Evolutionary conservation across 257 asterid species (phyloP).

Genomic region (Lavandula angustifolia): DNA sequence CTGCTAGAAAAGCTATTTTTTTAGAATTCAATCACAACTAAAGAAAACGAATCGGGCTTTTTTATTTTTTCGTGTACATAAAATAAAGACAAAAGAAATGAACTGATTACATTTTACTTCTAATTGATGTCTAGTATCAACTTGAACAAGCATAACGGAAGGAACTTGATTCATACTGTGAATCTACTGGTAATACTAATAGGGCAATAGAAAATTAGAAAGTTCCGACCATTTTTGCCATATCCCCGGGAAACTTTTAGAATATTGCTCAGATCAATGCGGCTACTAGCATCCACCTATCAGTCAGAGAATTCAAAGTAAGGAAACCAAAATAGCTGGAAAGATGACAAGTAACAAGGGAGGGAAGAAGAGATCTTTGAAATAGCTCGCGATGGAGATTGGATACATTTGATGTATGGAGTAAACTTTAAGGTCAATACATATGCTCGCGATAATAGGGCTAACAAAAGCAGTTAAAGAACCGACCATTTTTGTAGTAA

Average conservation of each 20-base stretch:
- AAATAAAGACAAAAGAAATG: not conserved
- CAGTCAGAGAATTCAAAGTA: slow-evolving; percentile 17
- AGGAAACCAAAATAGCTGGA: slow-evolving; percentile 15
- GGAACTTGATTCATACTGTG: not conserved
- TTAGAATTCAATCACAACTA: slow-evolving; percentile 12
- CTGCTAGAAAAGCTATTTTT: not conserved
- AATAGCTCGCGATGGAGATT: not conserved
- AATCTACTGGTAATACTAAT: not conserved
- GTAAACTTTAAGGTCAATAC: not conserved
- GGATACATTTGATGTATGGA: not conserved
- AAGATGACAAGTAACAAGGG: no score
- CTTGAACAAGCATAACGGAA: not conserved
- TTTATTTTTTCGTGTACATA: no score
- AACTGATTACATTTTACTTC: not conserved
- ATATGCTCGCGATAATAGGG: not conserved
- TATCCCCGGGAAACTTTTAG: slow-evolving; percentile 59
- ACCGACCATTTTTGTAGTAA: not conserved
- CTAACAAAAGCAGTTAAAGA: not conserved
- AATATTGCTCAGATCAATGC: slow-evolving; percentile 46
- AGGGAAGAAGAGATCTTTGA: not conserved
- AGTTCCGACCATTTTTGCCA: slow-evolving; percentile 49
- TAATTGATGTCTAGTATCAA: not conserved
- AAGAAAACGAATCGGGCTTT: not conserved
- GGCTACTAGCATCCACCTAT: slow-evolving; percentile 55
- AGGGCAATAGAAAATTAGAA: not conserved